Evolutionary conservation across 2,329 filamentous ascomycete species (phyloP).

Genomic region (Aspergillus ochraceus): DNA sequence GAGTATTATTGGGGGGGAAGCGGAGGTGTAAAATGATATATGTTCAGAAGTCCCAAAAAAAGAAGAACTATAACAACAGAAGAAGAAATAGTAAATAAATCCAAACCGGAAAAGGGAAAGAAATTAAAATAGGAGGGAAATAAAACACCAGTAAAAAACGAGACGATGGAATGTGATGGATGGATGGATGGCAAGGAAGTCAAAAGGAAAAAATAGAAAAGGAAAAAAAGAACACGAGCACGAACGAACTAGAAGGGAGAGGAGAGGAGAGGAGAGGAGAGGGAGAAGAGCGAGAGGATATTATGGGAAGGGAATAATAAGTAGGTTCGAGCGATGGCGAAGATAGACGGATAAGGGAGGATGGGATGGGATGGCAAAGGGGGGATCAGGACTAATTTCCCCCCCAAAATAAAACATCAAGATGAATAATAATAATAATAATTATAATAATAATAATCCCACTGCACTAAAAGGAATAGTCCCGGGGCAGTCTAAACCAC

Average conservation of each 20-base stretch:
- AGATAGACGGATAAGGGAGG: slow-evolving; percentile 6
- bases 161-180: slow-evolving; percentile 11
- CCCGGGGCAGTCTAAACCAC: slow-evolving; percentile 1
- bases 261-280: slow-evolving; percentile 10
- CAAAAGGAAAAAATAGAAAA: slow-evolving; percentile 8
- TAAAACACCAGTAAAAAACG: slow-evolving; percentile 8
- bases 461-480: background rate
- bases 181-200: slow-evolving; percentile 47
- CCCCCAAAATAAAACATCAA: background rate
- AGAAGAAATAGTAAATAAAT: slow-evolving; percentile 7
- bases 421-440: slow-evolving; percentile 3
- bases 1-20: background rate
- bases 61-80: slow-evolving; percentile 3
- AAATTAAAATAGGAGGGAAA: slow-evolving; percentile 11
- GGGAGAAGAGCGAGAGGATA: slow-evolving; percentile 1
- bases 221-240: slow-evolving; percentile 9
- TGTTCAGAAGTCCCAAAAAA: slow-evolving; percentile 1
- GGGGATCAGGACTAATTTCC: background rate
- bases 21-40: background rate
- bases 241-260: background rate
- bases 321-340: background rate
- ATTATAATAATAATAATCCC: slow-evolving; percentile 6
- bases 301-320: slow-evolving; percentile 2
- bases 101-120: slow-evolving; percentile 4
- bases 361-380: slow-evolving; percentile 1